Conservation (phyloP, 2,329 filamentous ascomycete genomes). For the Hypoxylon sp. region DNA sequence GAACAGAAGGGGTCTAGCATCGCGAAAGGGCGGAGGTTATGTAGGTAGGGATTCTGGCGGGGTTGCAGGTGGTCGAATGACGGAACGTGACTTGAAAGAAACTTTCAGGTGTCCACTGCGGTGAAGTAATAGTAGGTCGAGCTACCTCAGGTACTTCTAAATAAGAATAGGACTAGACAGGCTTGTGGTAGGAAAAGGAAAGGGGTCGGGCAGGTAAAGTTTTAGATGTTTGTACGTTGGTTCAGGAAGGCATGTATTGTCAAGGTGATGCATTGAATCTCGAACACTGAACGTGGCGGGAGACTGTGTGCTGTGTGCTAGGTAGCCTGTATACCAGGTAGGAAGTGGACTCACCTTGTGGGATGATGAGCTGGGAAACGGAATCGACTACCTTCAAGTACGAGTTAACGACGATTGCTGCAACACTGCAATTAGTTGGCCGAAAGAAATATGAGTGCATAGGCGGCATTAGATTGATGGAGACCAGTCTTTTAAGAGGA, state of each 20-base stretch:
- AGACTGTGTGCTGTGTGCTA: slow-evolving; percentile 14
- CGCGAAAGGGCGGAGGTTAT: slow-evolving; percentile 50
- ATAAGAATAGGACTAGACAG: slow-evolving; percentile 37
- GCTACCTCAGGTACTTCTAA: slow-evolving; percentile 46
- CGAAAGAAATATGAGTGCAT: slow-evolving; percentile 22
- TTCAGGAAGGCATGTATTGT: slow-evolving; percentile 16
- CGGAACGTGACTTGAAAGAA: slow-evolving; percentile 55
- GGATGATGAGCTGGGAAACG: slow-evolving; percentile 36
- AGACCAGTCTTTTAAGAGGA: slow-evolving; percentile 14
- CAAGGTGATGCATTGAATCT: slow-evolving; percentile 31
- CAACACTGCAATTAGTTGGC: slow-evolving; percentile 36
- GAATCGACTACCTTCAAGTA: slow-evolving; percentile 39
- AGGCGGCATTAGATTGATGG: slow-evolving; percentile 28
- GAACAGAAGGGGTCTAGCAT: slow-evolving; percentile 44
- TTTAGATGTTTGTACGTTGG: slow-evolving; percentile 31
- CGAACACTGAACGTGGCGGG: slow-evolving; percentile 18
- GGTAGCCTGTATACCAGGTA: slow-evolving; percentile 29
- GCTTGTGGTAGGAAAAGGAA: slow-evolving; percentile 36
- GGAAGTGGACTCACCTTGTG: slow-evolving; percentile 47
- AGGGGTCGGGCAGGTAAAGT: slow-evolving; percentile 21
- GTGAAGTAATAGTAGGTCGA: slow-evolving; percentile 46
- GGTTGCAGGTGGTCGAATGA: slow-evolving; percentile 55
- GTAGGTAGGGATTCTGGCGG: slow-evolving; percentile 54
- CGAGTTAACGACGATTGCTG: slow-evolving; percentile 34
- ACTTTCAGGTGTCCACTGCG: slow-evolving; percentile 52